Evolutionary conservation across 1,284 basidiomycete species (phyloP).

Genomic region (Tilletia caries): DNA sequence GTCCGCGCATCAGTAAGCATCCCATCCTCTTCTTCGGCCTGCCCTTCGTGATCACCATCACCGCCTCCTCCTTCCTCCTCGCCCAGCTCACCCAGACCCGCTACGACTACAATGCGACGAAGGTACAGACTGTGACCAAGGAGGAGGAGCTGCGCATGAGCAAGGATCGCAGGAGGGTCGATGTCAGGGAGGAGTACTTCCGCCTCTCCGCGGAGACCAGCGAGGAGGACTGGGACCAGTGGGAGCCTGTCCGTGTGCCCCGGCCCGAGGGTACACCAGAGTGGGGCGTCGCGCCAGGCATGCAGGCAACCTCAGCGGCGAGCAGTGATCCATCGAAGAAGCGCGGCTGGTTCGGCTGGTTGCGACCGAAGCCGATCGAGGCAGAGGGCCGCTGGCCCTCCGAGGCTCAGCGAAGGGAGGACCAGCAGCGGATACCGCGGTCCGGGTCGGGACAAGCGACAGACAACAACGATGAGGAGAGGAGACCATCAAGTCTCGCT

Average conservation of each 20-base stretch:
- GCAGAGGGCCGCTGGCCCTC: conserved; percentile 17
- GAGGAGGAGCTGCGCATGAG: conserved; percentile 80
- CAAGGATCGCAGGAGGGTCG: conserved; percentile 77
- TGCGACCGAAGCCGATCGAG: conserved; percentile 6
- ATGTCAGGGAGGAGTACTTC: conserved; percentile 92
- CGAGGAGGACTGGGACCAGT: conserved; percentile 68
- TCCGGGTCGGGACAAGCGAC: not conserved
- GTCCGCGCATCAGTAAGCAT: conserved; percentile 45
- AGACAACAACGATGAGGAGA: conserved; percentile 4
- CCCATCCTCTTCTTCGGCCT: conserved; percentile 69
- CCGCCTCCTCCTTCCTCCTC: conserved; percentile 80
- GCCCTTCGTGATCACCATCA: conserved; percentile 80
- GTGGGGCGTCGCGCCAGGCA: conserved; percentile 73
- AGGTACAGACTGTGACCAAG: conserved; percentile 70
- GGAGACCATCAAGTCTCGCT: too few species aligned
- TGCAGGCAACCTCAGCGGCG: not conserved
- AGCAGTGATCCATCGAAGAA: not conserved
- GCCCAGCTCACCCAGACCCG: conserved; percentile 80
- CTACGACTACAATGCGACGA: conserved; percentile 81
- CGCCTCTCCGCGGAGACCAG: conserved; percentile 58
- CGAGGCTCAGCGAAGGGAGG: conserved; percentile 8
- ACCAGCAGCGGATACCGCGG: not conserved
- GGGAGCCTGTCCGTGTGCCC: conserved; percentile 80
- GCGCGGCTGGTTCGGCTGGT: conserved; percentile 5
- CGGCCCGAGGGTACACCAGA: conserved; percentile 78